Conservation (phyloP, 164 flowering plant genomes). For the Vitis rupestris region DNA sequence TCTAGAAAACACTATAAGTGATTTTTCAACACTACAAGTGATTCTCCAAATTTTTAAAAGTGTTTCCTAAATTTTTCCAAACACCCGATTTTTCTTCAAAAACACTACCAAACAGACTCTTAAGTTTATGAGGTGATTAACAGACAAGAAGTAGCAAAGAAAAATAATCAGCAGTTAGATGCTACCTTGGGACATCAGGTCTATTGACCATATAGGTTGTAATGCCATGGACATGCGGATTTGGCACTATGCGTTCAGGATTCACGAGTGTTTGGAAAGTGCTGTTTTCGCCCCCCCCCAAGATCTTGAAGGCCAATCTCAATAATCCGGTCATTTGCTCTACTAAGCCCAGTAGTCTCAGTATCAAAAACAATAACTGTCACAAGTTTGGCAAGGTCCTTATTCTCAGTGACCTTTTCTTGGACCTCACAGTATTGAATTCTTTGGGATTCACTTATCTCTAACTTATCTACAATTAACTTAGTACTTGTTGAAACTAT, state of each 20-base stretch:
- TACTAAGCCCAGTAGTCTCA: slow-evolving; percentile 86
- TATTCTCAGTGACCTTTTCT: slow-evolving; percentile 30
- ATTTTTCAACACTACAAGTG: too few species aligned
- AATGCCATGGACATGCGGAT: slow-evolving; percentile 68
- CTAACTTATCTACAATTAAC: slow-evolving; percentile 27
- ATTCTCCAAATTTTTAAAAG: too few species aligned
- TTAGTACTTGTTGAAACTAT: slow-evolving; percentile 28
- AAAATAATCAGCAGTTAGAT: neutral
- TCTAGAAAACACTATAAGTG: too few species aligned
- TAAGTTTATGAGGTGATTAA: neutral
- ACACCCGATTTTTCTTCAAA: too few species aligned
- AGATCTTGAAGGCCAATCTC: slow-evolving; percentile 89
- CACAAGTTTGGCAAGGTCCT: slow-evolving; percentile 38
- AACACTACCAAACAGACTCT: too few species aligned
- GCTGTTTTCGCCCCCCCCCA: slow-evolving; percentile 80
- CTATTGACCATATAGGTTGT: slow-evolving; percentile 70
- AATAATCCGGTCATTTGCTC: slow-evolving; percentile 57
- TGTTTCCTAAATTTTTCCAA: too few species aligned
- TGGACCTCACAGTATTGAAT: slow-evolving; percentile 35
- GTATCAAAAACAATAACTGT: slow-evolving; percentile 71
- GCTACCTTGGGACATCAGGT: slow-evolving; percentile 80
- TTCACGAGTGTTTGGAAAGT: slow-evolving; percentile 84
- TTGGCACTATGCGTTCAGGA: slow-evolving; percentile 61
- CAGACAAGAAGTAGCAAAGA: neutral
- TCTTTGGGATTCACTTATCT: slow-evolving; percentile 26